Base-by-base conservation (phyloP, 2,329 filamentous ascomycete genomes). In the Paracoccidioides brasiliensis region DNA sequence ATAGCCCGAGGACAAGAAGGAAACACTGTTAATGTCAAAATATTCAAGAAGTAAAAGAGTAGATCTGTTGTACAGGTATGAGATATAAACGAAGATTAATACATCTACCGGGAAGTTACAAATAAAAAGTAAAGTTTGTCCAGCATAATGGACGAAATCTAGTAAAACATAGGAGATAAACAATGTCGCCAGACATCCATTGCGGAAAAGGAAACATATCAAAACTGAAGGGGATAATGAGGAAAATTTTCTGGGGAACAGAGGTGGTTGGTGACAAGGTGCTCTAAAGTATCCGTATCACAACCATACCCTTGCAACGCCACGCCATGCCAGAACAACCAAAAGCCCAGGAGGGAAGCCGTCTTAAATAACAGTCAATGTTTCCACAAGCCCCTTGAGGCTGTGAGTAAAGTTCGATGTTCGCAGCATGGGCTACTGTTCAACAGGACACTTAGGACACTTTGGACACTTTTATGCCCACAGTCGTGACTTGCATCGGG, bases 401-500 rank as follows among this genome's bases (percentile, higher is more conserved):
- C n/a, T 7, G 30, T 14, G 10, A 15, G 22, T 46, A 30, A 32
- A 44, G 5, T 9, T 46, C 28, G 32, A 2, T n/a, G 30, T 38
- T 38, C 28, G 33, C 28, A 10, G 35, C 32, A 42, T 53, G 35
- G 49, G 33, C 30, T 22, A 45, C 33, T 37, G 35, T 32, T 38
- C 42, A 14, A 55, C 45, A 28, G n/a, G 2, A n/a, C 57, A 59
- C 10, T 33, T 37, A 28, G n/a, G 2, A n/a, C 57, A 59, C 10
- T 33, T 37, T 5, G 28, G 10, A 30, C 58, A 60, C 48, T 38
- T 57, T 4, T 32, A 53, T 62, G 61, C 32, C 35, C 12, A 52
- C 61, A 62, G 30, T 46, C 15, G 14, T 50, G 43, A 40, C 60
- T 61, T 44, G n/a, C 51, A 9, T 55, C 56, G 6, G 55, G 41